Conservation (phyloP, 768 basidiomycete genomes). For the Inosperma sp. region DNA sequence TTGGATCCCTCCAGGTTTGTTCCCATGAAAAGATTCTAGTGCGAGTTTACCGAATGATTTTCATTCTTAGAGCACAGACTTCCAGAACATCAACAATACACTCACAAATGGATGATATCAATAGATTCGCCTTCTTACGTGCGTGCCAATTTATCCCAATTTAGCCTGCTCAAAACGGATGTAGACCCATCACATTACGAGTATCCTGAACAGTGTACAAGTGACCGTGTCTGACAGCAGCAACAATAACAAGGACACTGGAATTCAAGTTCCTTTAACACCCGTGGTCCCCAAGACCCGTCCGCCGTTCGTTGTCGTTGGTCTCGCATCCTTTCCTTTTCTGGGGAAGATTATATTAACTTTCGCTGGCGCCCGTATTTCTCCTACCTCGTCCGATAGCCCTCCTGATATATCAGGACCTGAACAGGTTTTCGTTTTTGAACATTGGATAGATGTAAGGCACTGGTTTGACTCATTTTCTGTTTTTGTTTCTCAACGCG, state of each 20-base stretch:
- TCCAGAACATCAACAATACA: constrained; percentile 24
- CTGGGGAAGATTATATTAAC: constrained; percentile 43
- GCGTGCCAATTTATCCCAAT: background rate
- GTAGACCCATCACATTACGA: constrained; percentile 43
- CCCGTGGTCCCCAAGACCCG: constrained; percentile 21
- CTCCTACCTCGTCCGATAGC: background rate
- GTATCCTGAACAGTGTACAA: constrained; percentile 36
- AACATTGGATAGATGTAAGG: constrained; percentile 56
- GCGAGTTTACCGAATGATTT: background rate
- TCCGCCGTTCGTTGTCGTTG: constrained; percentile 46
- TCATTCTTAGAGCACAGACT: constrained; percentile 27
- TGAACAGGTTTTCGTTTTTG: constrained; percentile 38
- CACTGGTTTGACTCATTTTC: background rate
- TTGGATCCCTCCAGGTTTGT: constrained; percentile 41
- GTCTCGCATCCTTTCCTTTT: constrained; percentile 40
- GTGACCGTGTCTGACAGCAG: too few relatives aligned
- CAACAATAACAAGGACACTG: constrained; percentile 23
- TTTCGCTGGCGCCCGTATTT: constrained; percentile 32
- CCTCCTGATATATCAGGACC: constrained; percentile 7
- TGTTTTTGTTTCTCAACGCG: too few relatives aligned
- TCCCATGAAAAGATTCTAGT: background rate
- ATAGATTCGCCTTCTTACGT: constrained; percentile 52
- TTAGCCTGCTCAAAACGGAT: constrained; percentile 10
- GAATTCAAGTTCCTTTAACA: constrained; percentile 14
- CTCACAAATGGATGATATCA: constrained; percentile 54